Evolutionary conservation across 2,329 filamentous ascomycete genomes (phyloP).

Genomic region (Aaosphaeria arxii): DNA sequence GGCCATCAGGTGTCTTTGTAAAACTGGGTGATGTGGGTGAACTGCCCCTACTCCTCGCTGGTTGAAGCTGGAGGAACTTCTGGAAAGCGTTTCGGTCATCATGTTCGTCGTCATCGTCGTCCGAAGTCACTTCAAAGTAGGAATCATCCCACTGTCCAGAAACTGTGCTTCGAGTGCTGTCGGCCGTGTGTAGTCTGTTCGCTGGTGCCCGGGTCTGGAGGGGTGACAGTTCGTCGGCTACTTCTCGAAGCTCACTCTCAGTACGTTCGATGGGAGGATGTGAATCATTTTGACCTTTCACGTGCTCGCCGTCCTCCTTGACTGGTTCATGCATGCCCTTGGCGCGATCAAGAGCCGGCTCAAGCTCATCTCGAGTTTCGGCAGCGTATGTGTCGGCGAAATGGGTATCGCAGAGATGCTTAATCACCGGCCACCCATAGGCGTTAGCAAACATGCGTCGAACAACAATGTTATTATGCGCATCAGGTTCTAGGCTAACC

Average conservation of each 20-base stretch:
- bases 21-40: conserved; percentile 9
- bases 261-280: conserved; percentile 40
- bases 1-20: conserved; percentile 12
- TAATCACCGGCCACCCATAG: conserved; percentile 94
- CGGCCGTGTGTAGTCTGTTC: conserved; percentile 20
- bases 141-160: conserved; percentile 49
- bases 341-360: conserved; percentile 67
- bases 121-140: conserved; percentile 48
- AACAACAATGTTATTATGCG: conserved; percentile 98
- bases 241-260: conserved; percentile 49
- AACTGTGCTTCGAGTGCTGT: conserved; percentile 33
- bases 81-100: conserved; percentile 37
- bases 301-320: conserved; percentile 65
- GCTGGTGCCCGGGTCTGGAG: conserved; percentile 20
- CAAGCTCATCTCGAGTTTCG: conserved; percentile 64
- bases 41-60: conserved; percentile 10
- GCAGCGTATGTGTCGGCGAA: conserved; percentile 74
- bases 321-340: conserved; percentile 57
- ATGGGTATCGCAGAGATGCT: conserved; percentile 92
- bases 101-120: conserved; percentile 43
- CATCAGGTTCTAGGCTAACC: conserved; percentile 91
- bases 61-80: conserved; percentile 32
- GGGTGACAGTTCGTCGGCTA: conserved; percentile 38
- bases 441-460: conserved; percentile 96
- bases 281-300: conserved; percentile 44